Base-by-base conservation (phyloP, 2,329 filamentous ascomycete genomes). In the Neoarthrinium moseri region DNA sequence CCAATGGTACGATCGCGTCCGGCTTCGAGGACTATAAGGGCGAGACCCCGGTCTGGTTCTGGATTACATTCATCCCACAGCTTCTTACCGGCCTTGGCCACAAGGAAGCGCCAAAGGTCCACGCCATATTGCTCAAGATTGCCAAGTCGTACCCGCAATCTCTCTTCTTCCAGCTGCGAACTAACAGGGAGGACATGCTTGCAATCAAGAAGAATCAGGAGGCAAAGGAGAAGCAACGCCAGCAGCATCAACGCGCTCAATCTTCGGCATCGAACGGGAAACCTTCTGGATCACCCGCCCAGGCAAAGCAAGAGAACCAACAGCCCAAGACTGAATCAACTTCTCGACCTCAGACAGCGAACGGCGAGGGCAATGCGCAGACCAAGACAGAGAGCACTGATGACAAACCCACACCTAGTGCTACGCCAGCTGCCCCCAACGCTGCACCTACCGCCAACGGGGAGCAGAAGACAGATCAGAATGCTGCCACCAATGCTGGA, bases 41-140 rank as follows among this genome's bases (percentile, higher is more conserved):
- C 42, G 95, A 99, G 57, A 95, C 91, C 2, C 91, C 91, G 1
- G 90, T 95, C 11, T 99, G 94, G 94, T 99, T 97, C 70, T 99
- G 94, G 94, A 96, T 97, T 56, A 97, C 92, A 0, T 99, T 95
- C 65, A 97, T 99, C 52, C 94, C 94, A 15, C 94, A 99, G 67
- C 78, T 99, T 33, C 81, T 99, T 24, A 92, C 90, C 34, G 94
- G 92, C 43, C 77, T 99, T 41, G 89, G 89, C 2, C 86, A 96
- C 61, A 91, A 92, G 57, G 95, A 99, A 67, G 92, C 91, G 11
- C 83, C 84, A 4, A 86, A 95, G 38, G 89, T 92, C 35, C 87
- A 94, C 63, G 81, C 83, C 41, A 89, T 99, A 40, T 78, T 99
- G 15, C 80, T 90, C 20, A 95, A 94, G 73, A 90, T 99, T 61